Evolutionary conservation across 345 rosid genomes (phyloP).

Genomic region (Trapa bicornis): DNA sequence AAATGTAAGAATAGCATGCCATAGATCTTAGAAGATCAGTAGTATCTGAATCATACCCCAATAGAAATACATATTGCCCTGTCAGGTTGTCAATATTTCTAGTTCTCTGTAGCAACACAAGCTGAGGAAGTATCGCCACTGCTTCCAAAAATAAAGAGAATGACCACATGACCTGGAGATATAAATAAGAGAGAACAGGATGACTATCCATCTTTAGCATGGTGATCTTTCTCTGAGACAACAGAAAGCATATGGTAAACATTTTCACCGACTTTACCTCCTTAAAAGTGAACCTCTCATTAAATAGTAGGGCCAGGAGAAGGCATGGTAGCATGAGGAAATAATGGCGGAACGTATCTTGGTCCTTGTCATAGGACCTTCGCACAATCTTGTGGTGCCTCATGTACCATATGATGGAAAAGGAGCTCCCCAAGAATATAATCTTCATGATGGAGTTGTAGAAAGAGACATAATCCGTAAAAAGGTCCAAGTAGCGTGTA

Average conservation of each 20-base stretch:
- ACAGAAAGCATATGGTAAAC: neutral
- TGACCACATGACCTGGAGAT: constrained; percentile 52
- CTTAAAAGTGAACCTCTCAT: constrained; percentile 54
- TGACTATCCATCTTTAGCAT: neutral
- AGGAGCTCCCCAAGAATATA: constrained; percentile 68
- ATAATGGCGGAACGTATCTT: constrained; percentile 63
- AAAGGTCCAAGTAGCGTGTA: constrained; percentile 68
- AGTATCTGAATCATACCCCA: constrained; percentile 33
- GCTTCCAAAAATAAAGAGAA: constrained; percentile 73
- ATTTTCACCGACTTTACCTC: constrained; percentile 31
- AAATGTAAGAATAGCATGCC: neutral
- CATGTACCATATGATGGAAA: constrained; percentile 77
- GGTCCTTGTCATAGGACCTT: constrained; percentile 63
- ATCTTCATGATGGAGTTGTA: constrained; percentile 74
- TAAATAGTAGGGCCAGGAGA: constrained; percentile 45
- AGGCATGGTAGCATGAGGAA: constrained; percentile 60
- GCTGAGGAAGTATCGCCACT: constrained; percentile 75
- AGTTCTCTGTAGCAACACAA: constrained; percentile 68
- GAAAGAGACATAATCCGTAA: constrained; percentile 48
- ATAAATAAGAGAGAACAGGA: neutral
- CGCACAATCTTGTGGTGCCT: constrained; percentile 54
- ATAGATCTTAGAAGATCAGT: neutral
- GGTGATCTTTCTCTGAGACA: neutral
- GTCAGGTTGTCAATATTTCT: constrained; percentile 69
- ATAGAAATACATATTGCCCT: constrained; percentile 63